A percentile compares a stretch with the other conserved stretches of the same genome.
Evolutionary conservation across 306 rosid genomes (phyloP).

Genomic region (Astragalus glycyphyllos): DNA sequence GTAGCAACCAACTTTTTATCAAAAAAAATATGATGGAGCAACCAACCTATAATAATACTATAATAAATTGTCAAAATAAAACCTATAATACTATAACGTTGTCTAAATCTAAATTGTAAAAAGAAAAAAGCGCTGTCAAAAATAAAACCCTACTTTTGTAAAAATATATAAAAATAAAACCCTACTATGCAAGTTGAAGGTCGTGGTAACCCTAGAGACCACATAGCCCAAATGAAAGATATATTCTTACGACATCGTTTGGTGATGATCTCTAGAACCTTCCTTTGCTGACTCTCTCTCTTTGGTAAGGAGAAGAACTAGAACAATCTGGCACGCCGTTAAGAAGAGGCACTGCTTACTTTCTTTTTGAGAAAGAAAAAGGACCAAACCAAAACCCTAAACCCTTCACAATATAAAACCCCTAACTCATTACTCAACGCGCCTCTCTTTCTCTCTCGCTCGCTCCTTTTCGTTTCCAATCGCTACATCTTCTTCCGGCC

Average conservation of each 20-base stretch:
- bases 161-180: no score
- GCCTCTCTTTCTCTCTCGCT: not conserved
- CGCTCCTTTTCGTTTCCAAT: not conserved
- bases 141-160: no score
- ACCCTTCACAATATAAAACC: conserved; percentile 12
- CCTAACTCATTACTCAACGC: not conserved
- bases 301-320: conserved; percentile 31
- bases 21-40: no score
- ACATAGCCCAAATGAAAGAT: not conserved
- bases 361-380: no score
- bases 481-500: not conserved
- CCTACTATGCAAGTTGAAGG: not conserved
- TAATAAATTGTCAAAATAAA: no score
- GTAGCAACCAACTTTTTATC: not conserved
- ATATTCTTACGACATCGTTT: conserved; percentile 37
- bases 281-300: conserved; percentile 34
- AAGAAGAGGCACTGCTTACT: conserved; percentile 2
- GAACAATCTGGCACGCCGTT: conserved; percentile 44
- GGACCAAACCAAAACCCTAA: conserved; percentile 46
- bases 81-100: no score
- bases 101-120: no score
- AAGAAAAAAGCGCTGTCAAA: no score
- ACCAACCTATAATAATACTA: no score
- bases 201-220: not conserved
- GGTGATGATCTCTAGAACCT: conserved; percentile 50